Conservation (phyloP, 257 asterid genomes). For the Solanum medicagineum region DNA sequence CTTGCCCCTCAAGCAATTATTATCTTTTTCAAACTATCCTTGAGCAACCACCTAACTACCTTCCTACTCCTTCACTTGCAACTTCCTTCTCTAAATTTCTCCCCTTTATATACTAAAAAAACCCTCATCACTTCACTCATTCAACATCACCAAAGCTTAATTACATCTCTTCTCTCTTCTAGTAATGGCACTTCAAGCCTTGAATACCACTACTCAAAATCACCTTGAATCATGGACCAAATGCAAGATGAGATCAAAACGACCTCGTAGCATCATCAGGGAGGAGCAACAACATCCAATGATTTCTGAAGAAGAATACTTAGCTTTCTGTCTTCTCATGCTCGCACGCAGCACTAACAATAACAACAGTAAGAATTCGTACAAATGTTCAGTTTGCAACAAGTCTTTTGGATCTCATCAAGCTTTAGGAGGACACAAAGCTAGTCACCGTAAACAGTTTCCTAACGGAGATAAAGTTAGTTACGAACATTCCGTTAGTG, state of each 20-base stretch:
- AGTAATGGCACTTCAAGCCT: conserved; percentile 42
- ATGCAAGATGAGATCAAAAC: conserved; percentile 30
- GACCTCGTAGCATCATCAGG: conserved; percentile 9
- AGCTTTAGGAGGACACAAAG: conserved; percentile 41
- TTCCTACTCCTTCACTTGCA: conserved; percentile 45
- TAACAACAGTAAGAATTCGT: conserved; percentile 1
- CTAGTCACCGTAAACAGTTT: conserved; percentile 18
- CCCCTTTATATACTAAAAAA: too few species aligned
- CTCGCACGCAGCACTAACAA: conserved; percentile 28
- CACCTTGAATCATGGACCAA: conserved; percentile 26
- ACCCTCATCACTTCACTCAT: too few species aligned
- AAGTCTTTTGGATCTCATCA: conserved; percentile 29
- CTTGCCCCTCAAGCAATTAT: too few species aligned
- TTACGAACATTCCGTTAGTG: neutral
- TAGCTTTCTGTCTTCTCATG: conserved; percentile 59
- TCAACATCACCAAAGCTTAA: too few species aligned
- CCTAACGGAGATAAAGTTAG: too few species aligned
- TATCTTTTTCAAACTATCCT: too few species aligned
- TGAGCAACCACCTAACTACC: too few species aligned
- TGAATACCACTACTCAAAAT: conserved; percentile 6
- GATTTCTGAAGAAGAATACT: conserved; percentile 38
- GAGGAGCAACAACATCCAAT: neutral
- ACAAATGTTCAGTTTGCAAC: conserved; percentile 28
- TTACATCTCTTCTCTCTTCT: too few species aligned
- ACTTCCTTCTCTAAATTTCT: conserved; percentile 26